Base-by-base conservation (phyloP, 805 yeast species). In the Candida sithepensis region DNA sequence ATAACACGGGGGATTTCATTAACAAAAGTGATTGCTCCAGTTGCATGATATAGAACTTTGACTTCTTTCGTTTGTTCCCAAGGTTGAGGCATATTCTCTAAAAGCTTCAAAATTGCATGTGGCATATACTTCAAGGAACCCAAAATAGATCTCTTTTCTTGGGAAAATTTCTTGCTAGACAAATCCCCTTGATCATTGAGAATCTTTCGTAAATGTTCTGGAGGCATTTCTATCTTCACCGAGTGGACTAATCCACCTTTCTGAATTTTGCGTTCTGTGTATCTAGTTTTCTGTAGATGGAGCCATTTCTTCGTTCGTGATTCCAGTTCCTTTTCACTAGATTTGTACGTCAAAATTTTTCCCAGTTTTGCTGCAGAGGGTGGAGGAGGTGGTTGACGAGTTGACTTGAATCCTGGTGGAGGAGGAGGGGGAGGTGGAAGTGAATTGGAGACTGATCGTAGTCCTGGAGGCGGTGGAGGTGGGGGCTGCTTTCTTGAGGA, bases 31-130 rank as follows among this genome's bases (percentile, higher is more conserved):
- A 94, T 85, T 13, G 99, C 97, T 22, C 99, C 99, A 0, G 94
- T 81, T 19, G 78, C 77, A 60, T 94, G 99, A 63, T 94, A 94
- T 38, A 92, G 66, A 6, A 92, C 98, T 48, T 78, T 81, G 20
- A 94, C 98, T 39, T 87, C 95, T 51, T 87, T 87, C 1, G 77
- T 70, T 44, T 81, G 78, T 64, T 94, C 98, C 99, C 99, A 94
- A 1, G 99, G 99, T 63, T 90, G 96, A 0, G 99, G 99, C 92
- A 94, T 92, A 60, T 89, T 90, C 59, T 94, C 99, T 36, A 94
- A 61, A 36, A 94, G 74, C 65, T 94, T 94, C 55, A 90, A 66
- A 3, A 90, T 78, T 0, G 99, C 97, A 68, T 92, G 98, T 0
- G 99, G 99, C 84, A 95, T 78, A 68, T 85, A 95, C 67, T 90